Percentiles rank a stretch among this genome's conserved stretches.
phyloP scores from a whole-genome alignment of 2,329 filamentous ascomycete genomes.

The Hypoxylon sp. region DNA sequence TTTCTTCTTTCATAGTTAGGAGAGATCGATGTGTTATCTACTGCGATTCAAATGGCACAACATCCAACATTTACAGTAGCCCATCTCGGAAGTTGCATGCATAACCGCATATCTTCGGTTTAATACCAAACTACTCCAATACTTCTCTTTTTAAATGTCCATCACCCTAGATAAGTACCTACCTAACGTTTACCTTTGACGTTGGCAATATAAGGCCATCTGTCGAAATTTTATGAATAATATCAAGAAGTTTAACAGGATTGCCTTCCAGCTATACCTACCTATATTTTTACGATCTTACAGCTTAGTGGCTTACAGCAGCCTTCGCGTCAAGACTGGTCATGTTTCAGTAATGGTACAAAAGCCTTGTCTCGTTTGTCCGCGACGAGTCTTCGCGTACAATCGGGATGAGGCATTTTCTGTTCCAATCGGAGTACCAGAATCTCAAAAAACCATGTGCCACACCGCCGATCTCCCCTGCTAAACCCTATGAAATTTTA shows the following conservation, averaged over 20 bases:
- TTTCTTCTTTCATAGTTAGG: conserved; percentile 22
- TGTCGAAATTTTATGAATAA: not conserved
- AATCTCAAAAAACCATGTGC: conserved; percentile 16
- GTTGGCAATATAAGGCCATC: not conserved
- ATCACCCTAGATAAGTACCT: not conserved
- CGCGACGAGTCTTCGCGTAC: conserved; percentile 26
- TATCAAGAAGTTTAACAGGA: not conserved
- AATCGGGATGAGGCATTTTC: conserved; percentile 42
- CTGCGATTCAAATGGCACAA: conserved; percentile 15
- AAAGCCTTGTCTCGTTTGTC: not conserved
- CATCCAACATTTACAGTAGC: conserved; percentile 17
- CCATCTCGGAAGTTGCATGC: conserved; percentile 28
- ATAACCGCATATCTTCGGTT: conserved; percentile 31
- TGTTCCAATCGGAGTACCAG: not conserved
- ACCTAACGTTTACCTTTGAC: not conserved
- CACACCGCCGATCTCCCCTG: conserved; percentile 10
- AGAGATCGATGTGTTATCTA: conserved; percentile 13
- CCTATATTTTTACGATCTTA: not conserved
- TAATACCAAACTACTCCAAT: conserved; percentile 3
- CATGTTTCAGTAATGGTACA: not conserved
- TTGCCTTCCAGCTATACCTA: not conserved
- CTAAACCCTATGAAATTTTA: conserved; percentile 5
- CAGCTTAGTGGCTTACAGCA: not conserved
- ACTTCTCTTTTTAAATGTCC: not conserved
- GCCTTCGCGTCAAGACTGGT: no score